Base-by-base conservation (phyloP, 495 filamentous ascomycete genomes). In the Podospora pseudoanserina region DNA sequence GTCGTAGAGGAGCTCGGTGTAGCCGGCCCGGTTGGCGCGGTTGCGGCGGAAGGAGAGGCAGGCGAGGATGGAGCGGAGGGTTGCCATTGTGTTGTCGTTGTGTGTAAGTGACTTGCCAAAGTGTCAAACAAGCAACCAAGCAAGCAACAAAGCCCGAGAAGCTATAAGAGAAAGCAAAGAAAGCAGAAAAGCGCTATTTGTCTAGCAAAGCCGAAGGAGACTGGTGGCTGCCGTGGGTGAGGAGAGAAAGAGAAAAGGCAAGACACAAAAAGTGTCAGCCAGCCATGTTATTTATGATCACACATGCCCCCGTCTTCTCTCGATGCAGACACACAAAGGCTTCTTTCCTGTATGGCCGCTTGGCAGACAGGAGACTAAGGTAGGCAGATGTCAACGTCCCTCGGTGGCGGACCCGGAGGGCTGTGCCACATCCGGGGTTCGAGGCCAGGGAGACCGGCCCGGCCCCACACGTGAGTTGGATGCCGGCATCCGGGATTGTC, bases 1-100 rank as follows among this genome's bases (percentile, higher is more conserved):
- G 58, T 73, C 67, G 63, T 67, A 70, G 61, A 67, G 19, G 49
- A 72, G 57, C 59, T 72, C 67, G 30, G 63, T 66, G 71, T 68
- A 70, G 23, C 71, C 65, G 23, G 63, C 62, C 4, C 53, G 30
- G 39, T 49, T 49, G 26, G 27, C 28, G 9, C 67, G 56, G 39
- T 49, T 49, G 30, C 62, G 64, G 56, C 66, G 58, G 30, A 68
- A 18, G n/a, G 55, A 53, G 60, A 73, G 66, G 64, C 72, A 73
- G 30, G 32, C 57, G 44, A 73, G 32, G 58, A 71, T 67, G 61
- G 69, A 62, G 44, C 67, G 64, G 27, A 71, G 4, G 15, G 23
- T 19, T 19, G 71, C 69, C 72, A 71, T 73, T 64, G 49, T 63
- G 3, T 7, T 61, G 19, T 34, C 32, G 20, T 27, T 61, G 19